These are phyloP conservation scores for Amanita pseudoporphyria DNA, from an alignment of 768 basidiomycete genomes.

Conservation along the genomic window DNA sequence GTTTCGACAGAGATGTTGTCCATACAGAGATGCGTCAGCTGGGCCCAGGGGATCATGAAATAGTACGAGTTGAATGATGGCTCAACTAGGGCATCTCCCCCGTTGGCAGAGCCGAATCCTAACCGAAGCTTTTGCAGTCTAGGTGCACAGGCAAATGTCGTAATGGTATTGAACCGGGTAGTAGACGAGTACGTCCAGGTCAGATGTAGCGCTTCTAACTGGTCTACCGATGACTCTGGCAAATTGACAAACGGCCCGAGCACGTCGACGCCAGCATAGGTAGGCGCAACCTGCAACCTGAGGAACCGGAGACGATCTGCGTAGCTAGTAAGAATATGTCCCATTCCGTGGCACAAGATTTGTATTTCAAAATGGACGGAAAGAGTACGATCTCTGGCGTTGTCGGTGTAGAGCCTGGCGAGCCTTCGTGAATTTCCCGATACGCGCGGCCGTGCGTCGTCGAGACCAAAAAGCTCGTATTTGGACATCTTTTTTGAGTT, in stretches of 20 bases:
- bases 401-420: background rate
- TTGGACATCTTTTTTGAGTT: background rate
- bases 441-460: background rate
- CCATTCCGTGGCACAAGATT: background rate
- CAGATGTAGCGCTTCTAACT: background rate
- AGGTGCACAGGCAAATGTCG: background rate
- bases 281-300: background rate
- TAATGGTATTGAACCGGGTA: background rate
- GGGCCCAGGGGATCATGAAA: slow-evolving; percentile 4
- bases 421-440: background rate
- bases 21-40: slow-evolving; percentile 5
- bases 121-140: background rate
- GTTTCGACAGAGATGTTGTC: slow-evolving; percentile 5
- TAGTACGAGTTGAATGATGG: slow-evolving; percentile 1
- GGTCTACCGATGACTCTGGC: background rate
- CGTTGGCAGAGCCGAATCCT: background rate
- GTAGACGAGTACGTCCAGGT: background rate
- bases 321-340: background rate
- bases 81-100: background rate
- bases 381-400: background rate
- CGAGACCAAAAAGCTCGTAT: background rate
- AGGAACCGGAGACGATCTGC: slow-evolving; percentile 1
- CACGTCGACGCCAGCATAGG: background rate
- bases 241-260: background rate
- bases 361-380: slow-evolving; percentile 1